These are phyloP conservation scores for Fusarium sp. DNA, from an alignment of 2,329 filamentous ascomycete genomes.

Conservation along the genomic window DNA sequence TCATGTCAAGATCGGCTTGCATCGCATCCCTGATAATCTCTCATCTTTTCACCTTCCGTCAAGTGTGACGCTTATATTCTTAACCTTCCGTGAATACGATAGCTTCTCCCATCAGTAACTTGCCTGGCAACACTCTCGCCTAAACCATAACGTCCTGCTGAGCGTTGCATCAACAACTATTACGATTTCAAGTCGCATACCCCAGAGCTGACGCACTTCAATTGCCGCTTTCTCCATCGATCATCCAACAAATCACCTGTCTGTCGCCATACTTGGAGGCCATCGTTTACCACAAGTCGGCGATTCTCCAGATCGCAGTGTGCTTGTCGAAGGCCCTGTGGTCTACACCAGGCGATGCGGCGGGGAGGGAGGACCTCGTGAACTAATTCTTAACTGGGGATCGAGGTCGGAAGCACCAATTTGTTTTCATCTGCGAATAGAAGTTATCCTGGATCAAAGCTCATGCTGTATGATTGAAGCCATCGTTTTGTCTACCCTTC, in stretches of 20 bases:
- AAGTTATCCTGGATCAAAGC: conserved; percentile 9
- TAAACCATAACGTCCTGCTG: not conserved
- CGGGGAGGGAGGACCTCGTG: conserved; percentile 55
- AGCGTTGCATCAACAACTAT: not conserved
- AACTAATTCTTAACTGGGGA: conserved; percentile 48
- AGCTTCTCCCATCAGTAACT: conserved; percentile 6
- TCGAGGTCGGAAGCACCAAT: conserved; percentile 47
- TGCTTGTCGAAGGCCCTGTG: conserved; percentile 35
- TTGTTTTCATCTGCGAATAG: conserved; percentile 9
- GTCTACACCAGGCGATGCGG: conserved; percentile 57
- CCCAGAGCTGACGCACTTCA: not conserved
- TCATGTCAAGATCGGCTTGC: conserved; percentile 1
- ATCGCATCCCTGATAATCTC: not conserved
- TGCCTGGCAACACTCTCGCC: not conserved
- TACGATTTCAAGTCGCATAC: conserved; percentile 3
- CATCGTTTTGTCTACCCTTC: conserved; percentile 17
- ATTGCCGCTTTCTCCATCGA: not conserved
- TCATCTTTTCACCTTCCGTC: not conserved
- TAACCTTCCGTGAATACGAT: not conserved
- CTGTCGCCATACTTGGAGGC: not conserved
- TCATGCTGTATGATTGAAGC: conserved; percentile 24
- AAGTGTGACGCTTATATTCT: not conserved
- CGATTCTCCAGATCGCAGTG: conserved; percentile 33
- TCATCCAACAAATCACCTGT: not conserved
- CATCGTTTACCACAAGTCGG: not conserved